phyloP scores from a whole-genome alignment of 179 eudicot genomes.

The Vitellaria paradoxa region DNA sequence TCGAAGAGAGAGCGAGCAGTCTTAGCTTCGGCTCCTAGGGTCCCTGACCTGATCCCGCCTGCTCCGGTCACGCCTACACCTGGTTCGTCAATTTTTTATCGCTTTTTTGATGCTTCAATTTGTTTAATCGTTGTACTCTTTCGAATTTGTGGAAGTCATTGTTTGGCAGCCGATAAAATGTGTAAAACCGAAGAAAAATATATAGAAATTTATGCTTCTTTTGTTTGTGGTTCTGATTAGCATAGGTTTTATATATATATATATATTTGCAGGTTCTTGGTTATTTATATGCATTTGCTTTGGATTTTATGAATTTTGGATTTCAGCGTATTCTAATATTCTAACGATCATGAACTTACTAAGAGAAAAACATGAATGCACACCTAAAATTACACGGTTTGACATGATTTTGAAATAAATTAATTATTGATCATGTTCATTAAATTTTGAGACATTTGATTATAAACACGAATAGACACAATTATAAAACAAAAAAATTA shows the following conservation, averaged over 20 bases:
- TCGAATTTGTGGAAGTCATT: background rate
- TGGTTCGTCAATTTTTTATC: constrained; percentile 30
- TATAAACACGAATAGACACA: no score
- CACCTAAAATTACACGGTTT: no score
- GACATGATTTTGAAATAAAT: no score
- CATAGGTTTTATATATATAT: background rate
- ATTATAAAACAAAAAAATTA: no score
- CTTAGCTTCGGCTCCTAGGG: constrained; percentile 26
- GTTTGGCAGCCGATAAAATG: background rate
- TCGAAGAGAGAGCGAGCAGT: constrained; percentile 62
- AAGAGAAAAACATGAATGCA: no score
- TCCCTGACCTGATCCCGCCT: constrained; percentile 13
- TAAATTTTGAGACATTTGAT: no score
- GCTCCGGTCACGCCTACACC: constrained; percentile 21
- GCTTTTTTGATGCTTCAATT: background rate
- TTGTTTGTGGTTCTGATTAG: background rate
- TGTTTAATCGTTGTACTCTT: background rate
- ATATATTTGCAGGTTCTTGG: no score
- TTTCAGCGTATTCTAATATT: no score
- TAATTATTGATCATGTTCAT: no score
- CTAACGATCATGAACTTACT: no score
- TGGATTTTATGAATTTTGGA: no score
- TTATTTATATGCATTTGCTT: no score
- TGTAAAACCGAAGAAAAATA: background rate
- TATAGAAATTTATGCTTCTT: background rate